Evolutionary conservation across 192 early-diverging fungal genomes (phyloP), one percentile per base, ranked within the genome.

Genomic region (Coemansia sp.): DNA sequence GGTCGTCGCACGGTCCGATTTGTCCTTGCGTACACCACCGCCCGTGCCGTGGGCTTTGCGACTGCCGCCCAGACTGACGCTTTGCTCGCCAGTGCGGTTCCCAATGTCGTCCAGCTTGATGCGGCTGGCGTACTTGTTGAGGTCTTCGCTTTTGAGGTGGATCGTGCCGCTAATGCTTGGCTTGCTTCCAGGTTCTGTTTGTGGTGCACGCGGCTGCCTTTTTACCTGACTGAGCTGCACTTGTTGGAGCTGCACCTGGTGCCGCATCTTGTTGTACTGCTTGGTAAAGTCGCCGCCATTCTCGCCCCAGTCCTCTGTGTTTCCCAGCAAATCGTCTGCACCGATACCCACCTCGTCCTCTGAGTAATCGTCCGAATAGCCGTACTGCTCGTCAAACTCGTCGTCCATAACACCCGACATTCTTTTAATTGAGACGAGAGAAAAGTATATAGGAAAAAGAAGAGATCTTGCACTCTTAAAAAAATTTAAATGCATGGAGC

Each of bases 201-300:
- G 29, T 0, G 29, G 19, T 69, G 65, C 6, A 71, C 54, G 23
- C 61, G 43, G 23, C 64, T 68, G 12, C 77, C 65, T 35, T 31
- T 31, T 31, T 31, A 2, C 29, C 29, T 31, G 29, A 6, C 60
- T 37, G 52, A 61, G 66, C 45, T 55, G 55, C 35, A 38, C 31
- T 35, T 75, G 25, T 72, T 72, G 55, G n/a, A 38, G n/a, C 57
- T 85, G 78, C 17, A 89, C 69, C 57, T 91, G 89, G 56, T 89
- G 87, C 16, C 88, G 75, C 74, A 95, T 85, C 38, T 86, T 85
- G 79, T 95, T 95, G 79, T 91, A 94, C 61, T 93, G 90, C 71
- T 97, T 97, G 56, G 94, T 97, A 72, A 97, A 95, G 71, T 97
- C 94, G 84, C 87, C 86, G 62, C 89, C 87, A 47, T 84, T 90